These are phyloP conservation scores for Leishmania guyanensis DNA, from an alignment of 208 protist species.

Conservation along the genomic window DNA sequence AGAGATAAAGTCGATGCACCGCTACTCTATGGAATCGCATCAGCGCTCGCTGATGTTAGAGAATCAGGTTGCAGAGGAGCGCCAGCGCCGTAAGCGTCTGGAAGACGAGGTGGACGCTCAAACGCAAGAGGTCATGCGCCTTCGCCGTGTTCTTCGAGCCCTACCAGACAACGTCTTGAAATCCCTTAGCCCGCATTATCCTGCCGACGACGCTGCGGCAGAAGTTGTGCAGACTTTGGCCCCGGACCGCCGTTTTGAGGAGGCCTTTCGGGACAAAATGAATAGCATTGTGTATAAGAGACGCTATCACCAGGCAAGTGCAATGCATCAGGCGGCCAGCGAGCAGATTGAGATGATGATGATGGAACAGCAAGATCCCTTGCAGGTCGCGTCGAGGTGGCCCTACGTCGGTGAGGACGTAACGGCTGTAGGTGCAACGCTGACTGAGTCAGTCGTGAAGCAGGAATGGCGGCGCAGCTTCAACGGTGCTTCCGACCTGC, in stretches of 20 bases:
- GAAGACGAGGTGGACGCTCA: slow-evolving; percentile 27
- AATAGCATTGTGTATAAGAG: slow-evolving; percentile 47
- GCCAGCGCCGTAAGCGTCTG: slow-evolving; percentile 19
- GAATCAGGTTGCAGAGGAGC: slow-evolving; percentile 15
- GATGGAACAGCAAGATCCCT: slow-evolving; percentile 53
- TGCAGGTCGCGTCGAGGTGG: not conserved
- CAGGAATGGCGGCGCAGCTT: not conserved
- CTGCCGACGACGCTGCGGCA: not conserved
- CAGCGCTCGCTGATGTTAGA: slow-evolving; percentile 31
- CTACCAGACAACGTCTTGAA: slow-evolving; percentile 31
- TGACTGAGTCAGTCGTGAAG: not conserved
- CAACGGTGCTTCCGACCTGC: not conserved
- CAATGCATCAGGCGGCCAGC: slow-evolving; percentile 33
- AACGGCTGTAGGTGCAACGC: not conserved
- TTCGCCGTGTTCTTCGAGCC: slow-evolving; percentile 53
- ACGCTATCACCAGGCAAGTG: slow-evolving; percentile 21
- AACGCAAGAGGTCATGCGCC: slow-evolving; percentile 51
- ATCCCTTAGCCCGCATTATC: slow-evolving; percentile 9
- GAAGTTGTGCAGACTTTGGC: slow-evolving; percentile 35
- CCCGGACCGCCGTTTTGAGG: slow-evolving; percentile 74
- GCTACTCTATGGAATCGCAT: slow-evolving; percentile 35
- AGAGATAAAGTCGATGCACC: slow-evolving; percentile 28
- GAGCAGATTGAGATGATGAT: slow-evolving; percentile 40
- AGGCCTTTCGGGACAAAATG: slow-evolving; percentile 84
- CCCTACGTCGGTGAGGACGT: not conserved